Evolutionary conservation across 1,284 basidiomycete genomes (phyloP), one percentile per base, ranked within the genome.

Genomic region (Puccinia polysora): DNA sequence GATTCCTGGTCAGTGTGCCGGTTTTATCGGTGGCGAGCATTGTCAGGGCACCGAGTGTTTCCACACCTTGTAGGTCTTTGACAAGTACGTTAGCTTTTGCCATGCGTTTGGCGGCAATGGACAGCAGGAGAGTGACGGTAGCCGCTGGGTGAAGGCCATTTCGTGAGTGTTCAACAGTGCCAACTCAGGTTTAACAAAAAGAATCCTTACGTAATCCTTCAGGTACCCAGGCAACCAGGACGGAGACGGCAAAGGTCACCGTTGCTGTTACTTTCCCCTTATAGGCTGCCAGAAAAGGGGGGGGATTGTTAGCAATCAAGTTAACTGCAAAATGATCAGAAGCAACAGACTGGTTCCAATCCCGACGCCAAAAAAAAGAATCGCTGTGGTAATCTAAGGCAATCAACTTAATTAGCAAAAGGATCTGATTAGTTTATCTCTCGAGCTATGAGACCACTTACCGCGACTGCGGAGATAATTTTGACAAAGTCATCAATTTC

Each of bases 21-120:
- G 87, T 89, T 80, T 89, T 89, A 78, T 89, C 87, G 4, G 87
- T 88, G 20, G 86, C 86, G 23, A 88, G 80, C 25, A 88, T 82
- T n/a, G 74, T 68, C 60, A 83, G 82, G 75, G 74, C 76, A 76
- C 84, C 84, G 30, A 89, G 82, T 1, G 87, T 89, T 78, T 89
- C 87, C 12, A 88, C 86, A 71, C 86, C 84, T 79, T 87, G 86
- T 14, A 87, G 77, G 76, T 87, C 85, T 75, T 87, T 87, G 6
- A 87, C 86, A 18, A 88, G 81, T 0, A 89, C 87, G 74, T 88
- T 87, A 77, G 86, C 85, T 25, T 83, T 83, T 0, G 86, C 86
- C 87, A 88, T 88, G 53, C 86, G 82, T 78, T 87, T 86, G 2
- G 87, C 87, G 0, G 87, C 86, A 60, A 88, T 86, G 2, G 87